Conservation (phyloP, 805 yeast species). For the Teunomyces lycoperdinae region DNA sequence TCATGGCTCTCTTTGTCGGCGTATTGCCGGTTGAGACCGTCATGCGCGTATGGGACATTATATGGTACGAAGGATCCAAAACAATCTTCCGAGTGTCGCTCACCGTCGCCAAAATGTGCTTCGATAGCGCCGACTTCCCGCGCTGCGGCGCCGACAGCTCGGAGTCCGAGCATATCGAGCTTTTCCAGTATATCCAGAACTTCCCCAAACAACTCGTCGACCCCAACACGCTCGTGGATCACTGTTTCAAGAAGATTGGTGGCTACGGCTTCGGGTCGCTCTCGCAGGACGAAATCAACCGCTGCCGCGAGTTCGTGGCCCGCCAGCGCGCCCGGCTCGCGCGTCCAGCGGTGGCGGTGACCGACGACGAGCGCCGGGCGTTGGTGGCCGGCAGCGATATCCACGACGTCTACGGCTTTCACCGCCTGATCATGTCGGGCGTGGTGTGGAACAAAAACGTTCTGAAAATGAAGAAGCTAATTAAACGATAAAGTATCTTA, state of each 20-base stretch:
- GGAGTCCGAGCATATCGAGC: conserved; percentile 42
- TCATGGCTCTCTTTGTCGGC: conserved; percentile 95
- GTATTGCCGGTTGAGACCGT: conserved; percentile 85
- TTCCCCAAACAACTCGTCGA: conserved; percentile 70
- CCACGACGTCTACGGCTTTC: conserved; percentile 45
- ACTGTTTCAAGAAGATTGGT: conserved; percentile 70
- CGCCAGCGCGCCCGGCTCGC: conserved; percentile 51
- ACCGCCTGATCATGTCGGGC: conserved; percentile 47
- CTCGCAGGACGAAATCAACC: conserved; percentile 77
- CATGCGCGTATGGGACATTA: conserved; percentile 89
- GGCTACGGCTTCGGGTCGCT: conserved; percentile 66
- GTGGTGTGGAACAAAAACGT: conserved; percentile 64
- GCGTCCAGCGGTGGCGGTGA: conserved; percentile 32
- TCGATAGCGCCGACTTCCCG: conserved; percentile 58
- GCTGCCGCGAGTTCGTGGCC: conserved; percentile 75
- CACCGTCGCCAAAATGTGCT: conserved; percentile 69
- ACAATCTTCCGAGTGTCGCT: conserved; percentile 79
- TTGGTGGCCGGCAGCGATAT: conserved; percentile 26
- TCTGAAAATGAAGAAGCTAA: conserved; percentile 46
- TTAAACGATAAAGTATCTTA: conserved; percentile 4
- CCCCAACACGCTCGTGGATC: conserved; percentile 66
- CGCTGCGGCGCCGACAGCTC: conserved; percentile 12
- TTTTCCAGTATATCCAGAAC: conserved; percentile 84
- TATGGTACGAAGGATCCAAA: conserved; percentile 89
- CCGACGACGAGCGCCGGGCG: conserved; percentile 37